Conservation (phyloP, 108 stramenopile species). For the Epithemia pelagica region DNA sequence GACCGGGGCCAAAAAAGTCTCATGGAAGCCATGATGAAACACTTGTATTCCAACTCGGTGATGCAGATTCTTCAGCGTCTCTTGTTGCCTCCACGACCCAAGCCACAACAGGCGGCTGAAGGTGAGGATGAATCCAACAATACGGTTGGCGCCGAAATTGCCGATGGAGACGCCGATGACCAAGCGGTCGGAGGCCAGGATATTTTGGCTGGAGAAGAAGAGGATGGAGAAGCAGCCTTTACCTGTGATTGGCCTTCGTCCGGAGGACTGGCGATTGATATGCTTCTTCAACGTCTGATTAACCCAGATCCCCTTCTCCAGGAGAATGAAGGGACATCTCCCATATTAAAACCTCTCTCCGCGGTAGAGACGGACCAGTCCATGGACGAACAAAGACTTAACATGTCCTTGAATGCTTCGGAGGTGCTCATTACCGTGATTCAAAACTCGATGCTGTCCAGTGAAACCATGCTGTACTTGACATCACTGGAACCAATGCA, state of each 20-base stretch:
- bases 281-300: slow-evolving; percentile 51
- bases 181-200: slow-evolving; percentile 39
- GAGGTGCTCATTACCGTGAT: slow-evolving; percentile 81
- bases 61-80: slow-evolving; percentile 92
- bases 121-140: slow-evolving; percentile 11
- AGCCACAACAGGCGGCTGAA: slow-evolving; percentile 14
- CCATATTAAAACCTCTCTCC: neutral
- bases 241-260: slow-evolving; percentile 61
- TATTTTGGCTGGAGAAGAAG: slow-evolving; percentile 21
- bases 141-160: slow-evolving; percentile 6
- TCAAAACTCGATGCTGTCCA: slow-evolving; percentile 71
- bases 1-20: slow-evolving; percentile 33
- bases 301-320: slow-evolving; percentile 6
- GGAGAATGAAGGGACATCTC: neutral
- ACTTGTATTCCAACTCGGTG: slow-evolving; percentile 86
- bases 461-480: slow-evolving; percentile 44
- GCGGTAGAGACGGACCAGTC: neutral
- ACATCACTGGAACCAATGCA: slow-evolving; percentile 51
- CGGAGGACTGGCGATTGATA: slow-evolving; percentile 39
- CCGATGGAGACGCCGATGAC: slow-evolving; percentile 29
- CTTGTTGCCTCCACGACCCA: slow-evolving; percentile 66
- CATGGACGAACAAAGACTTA: slow-evolving; percentile 15
- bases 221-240: slow-evolving; percentile 25
- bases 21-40: slow-evolving; percentile 78
- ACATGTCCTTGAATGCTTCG: slow-evolving; percentile 56